phyloP scores from a whole-genome alignment of 2,329 filamentous ascomycete species.

The Phaeosphaeriaceae sp. region DNA sequence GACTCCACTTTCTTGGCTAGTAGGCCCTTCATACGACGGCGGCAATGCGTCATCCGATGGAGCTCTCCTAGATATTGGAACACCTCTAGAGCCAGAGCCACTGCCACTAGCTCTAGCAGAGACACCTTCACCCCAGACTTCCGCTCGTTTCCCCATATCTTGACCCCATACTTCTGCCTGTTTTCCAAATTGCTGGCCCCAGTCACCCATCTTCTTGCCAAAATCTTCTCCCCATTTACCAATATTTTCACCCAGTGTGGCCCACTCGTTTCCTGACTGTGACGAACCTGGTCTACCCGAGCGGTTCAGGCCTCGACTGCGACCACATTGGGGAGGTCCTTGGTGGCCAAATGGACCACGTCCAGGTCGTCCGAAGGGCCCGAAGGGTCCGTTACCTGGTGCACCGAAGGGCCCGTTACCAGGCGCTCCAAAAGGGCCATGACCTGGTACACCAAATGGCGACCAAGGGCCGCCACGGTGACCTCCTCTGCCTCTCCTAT shows the following conservation, averaged over 20 bases:
- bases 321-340: conserved; percentile 4
- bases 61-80: neutral
- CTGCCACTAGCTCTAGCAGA: conserved; percentile 11
- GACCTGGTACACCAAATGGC: conserved; percentile 19
- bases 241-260: conserved; percentile 21
- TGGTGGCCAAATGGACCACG: conserved; percentile 12
- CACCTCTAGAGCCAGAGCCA: conserved; percentile 3
- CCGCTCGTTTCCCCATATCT: conserved; percentile 23
- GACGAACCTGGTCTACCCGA: conserved; percentile 7
- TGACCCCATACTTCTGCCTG: conserved; percentile 28
- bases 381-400: conserved; percentile 7
- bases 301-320: neutral
- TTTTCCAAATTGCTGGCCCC: conserved; percentile 39
- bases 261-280: conserved; percentile 18
- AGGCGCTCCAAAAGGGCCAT: conserved; percentile 14
- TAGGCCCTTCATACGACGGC: conserved; percentile 18
- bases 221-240: conserved; percentile 42
- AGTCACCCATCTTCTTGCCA: conserved; percentile 36
- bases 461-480: conserved; percentile 15
- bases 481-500: neutral
- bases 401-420: conserved; percentile 12
- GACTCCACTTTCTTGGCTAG: conserved; percentile 29
- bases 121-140: conserved; percentile 18
- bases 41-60: conserved; percentile 16
- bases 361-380: conserved; percentile 13